These are phyloP conservation scores for Camelina sativa DNA, from an alignment of 345 rosid genomes.

Conservation along the genomic window DNA sequence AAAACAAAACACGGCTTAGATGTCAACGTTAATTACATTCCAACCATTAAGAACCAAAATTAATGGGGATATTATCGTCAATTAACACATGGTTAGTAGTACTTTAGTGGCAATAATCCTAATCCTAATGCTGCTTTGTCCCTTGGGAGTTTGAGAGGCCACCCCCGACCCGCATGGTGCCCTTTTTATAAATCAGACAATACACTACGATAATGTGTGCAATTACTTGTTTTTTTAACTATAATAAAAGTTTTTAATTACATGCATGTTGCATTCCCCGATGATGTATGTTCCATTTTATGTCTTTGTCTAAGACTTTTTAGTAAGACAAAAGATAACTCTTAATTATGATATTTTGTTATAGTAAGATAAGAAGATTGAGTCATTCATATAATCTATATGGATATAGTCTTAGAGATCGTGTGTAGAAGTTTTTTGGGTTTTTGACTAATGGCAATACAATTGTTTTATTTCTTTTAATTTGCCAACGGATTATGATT, in stretches of 20 bases:
- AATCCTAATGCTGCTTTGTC: conserved; percentile 30
- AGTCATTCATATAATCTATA: not conserved
- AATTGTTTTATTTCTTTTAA: not conserved
- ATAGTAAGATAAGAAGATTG: conserved; percentile 15
- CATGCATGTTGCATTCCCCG: conserved; percentile 41
- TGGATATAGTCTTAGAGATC: conserved; percentile 24
- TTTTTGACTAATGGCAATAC: not conserved
- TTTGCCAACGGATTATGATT: conserved; percentile 8
- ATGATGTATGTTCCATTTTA: conserved; percentile 12
- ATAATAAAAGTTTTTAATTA: conserved; percentile 13
- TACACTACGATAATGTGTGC: conserved; percentile 33
- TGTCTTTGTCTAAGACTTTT: conserved; percentile 17
- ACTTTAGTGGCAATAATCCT: conserved; percentile 19
- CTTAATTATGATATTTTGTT: not conserved
- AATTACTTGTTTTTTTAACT: conserved; percentile 27
- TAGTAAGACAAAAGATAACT: conserved; percentile 11
- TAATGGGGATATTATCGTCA: conserved; percentile 3
- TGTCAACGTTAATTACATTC: conserved; percentile 28
- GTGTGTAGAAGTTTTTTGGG: conserved; percentile 34
- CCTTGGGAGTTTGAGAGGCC: conserved; percentile 40
- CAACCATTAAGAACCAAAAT: conserved; percentile 7
- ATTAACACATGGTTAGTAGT: conserved; percentile 8
- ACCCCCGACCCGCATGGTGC: conserved; percentile 20
- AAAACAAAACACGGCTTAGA: conserved; percentile 19
- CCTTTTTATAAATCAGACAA: not conserved